phyloP scores from a whole-genome alignment of 73 alveolate genomes.

The Paramecium tetraurelia region DNA sequence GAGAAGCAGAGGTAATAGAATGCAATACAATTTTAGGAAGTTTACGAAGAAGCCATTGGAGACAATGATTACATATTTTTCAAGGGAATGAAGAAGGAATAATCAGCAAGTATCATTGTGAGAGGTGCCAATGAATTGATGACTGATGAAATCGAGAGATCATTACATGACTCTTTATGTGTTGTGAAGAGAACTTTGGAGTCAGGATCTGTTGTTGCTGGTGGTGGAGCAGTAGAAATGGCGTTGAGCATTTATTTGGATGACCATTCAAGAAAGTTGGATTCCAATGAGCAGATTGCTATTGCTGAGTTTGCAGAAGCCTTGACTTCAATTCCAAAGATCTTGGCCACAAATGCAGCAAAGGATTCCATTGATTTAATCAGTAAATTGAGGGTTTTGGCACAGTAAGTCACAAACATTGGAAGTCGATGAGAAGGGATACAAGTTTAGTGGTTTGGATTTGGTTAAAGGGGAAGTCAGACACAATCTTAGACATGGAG shows the following conservation, averaged over 20 bases:
- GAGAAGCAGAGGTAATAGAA: slow-evolving; percentile 60
- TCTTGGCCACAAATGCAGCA: slow-evolving; percentile 98
- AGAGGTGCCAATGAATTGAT: slow-evolving; percentile 99
- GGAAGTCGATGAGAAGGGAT: slow-evolving; percentile 70
- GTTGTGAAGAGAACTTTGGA: slow-evolving; percentile 97
- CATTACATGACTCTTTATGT: slow-evolving; percentile 97
- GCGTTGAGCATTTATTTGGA: slow-evolving; percentile 94
- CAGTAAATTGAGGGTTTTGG: slow-evolving; percentile 89
- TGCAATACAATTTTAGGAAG: slow-evolving; percentile 56
- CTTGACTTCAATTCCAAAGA: slow-evolving; percentile 95
- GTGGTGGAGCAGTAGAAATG: slow-evolving; percentile 99
- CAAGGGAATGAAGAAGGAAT: slow-evolving; percentile 89
- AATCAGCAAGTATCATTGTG: slow-evolving; percentile 80
- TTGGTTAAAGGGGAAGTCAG: slow-evolving; percentile 91
- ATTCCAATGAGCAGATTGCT: slow-evolving; percentile 97
- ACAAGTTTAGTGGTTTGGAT: slow-evolving; percentile 92
- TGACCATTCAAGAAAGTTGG: slow-evolving; percentile 90
- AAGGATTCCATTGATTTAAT: slow-evolving; percentile 94
- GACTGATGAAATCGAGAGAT: slow-evolving; percentile 97
- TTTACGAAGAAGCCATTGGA: slow-evolving; percentile 94
- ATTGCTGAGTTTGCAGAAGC: slow-evolving; percentile 98
- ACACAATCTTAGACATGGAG: slow-evolving; percentile 96
- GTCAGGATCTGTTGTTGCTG: slow-evolving; percentile 90
- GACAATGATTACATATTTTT: slow-evolving; percentile 97
- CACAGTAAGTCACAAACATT: slow-evolving; percentile 84